Conservation (phyloP, 2,329 filamentous ascomycete species). For the Xenosphaeropsis pyriputrescens region DNA sequence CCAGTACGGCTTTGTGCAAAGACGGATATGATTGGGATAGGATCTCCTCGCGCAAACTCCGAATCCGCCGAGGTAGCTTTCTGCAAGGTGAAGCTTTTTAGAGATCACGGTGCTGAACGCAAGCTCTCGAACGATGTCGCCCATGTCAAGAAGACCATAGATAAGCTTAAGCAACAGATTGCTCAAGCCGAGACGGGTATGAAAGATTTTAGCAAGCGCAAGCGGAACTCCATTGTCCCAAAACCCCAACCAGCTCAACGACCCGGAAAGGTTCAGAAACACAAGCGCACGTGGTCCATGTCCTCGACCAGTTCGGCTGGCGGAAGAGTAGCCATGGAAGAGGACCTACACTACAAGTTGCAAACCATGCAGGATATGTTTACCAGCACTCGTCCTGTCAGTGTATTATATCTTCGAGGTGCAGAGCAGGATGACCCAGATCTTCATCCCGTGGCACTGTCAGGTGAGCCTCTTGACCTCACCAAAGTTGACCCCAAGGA, state of each 20-base stretch:
- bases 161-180: conserved; percentile 91
- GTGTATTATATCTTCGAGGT: conserved; percentile 63
- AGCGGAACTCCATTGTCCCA: conserved; percentile 31
- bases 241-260: conserved; percentile 33
- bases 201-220: conserved; percentile 53
- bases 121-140: conserved; percentile 91
- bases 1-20: conserved; percentile 88
- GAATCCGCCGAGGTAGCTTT: conserved; percentile 63
- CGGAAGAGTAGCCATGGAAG: conserved; percentile 42
- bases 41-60: conserved; percentile 30
- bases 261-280: conserved; percentile 73
- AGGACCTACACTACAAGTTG: conserved; percentile 67
- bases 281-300: conserved; percentile 92
- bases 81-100: conserved; percentile 94
- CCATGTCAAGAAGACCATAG: conserved; percentile 91
- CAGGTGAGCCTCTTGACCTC: conserved; percentile 50
- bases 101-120: conserved; percentile 87
- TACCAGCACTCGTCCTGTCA: conserved; percentile 65
- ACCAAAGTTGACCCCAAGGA: conserved; percentile 27
- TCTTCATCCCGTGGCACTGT: conserved; percentile 58
- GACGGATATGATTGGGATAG: conserved; percentile 51
- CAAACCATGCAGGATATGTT: conserved; percentile 79
- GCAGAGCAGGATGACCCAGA: conserved; percentile 71
- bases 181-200: conserved; percentile 57
- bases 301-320: conserved; percentile 58